Evolutionary conservation across 768 basidiomycete genomes (phyloP), one percentile per base, ranked within the genome.

Genomic region (Naematelia aurantialba): DNA sequence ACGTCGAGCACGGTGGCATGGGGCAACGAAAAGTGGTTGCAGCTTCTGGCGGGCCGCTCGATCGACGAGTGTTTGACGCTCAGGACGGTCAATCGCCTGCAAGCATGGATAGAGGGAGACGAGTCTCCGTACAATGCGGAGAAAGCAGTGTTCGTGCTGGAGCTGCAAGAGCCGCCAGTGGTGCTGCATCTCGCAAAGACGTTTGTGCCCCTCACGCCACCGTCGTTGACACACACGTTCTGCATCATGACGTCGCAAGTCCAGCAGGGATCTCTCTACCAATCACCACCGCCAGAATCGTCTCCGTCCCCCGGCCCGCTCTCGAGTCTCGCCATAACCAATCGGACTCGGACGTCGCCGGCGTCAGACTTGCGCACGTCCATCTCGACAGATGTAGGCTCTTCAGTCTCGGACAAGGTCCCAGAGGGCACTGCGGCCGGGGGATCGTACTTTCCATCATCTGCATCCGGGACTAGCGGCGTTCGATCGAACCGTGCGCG

Each of bases 1-100:
- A 39, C 34, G 34, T 39, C 34, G 34, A 39, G 34, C 17, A 39
- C 34, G 17, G 52, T 69, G 17, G 59, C 54, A 24, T 72, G 71
- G 71, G 61, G 60, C 1, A 73, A 73, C 34, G 68, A 68, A 47
- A 61, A 57, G 26, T 73, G 71, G 71, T 47, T 66, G 50, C 60
- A 60, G 14, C 21, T 73, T 19, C 63, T 60, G 1, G 56, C 66
- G 39, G 71, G 71, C 0, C 47, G 63, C 50, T 24, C 42, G 10
- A 30, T 73, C 17, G 59, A 57, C 10, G 67, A 73, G 25, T 63
- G 63, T 39, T 14, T 73, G 22, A 62, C 64, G 25, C 45, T 13
- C 22, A 51, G 24, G 1, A 49, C 42, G n/a, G 54, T 59, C 49
- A 56, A 68, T 50, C 19, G 46, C 12, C 45, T 73, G 44, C 61